Evolutionary conservation across 208 protist species (phyloP), one percentile per base, ranked within the genome.

Genomic region (Hexamita inflata): DNA sequence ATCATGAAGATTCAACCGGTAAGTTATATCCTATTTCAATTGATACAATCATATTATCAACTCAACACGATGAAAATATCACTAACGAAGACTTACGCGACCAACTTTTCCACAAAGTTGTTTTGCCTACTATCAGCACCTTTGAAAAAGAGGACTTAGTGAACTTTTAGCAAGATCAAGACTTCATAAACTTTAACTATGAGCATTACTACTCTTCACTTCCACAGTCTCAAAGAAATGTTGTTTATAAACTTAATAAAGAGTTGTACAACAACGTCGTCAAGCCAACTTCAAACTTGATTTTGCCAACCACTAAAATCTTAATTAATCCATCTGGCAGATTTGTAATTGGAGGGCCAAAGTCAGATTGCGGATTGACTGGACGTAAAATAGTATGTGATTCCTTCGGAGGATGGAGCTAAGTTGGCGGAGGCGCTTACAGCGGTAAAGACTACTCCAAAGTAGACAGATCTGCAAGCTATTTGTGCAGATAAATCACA

Each of bases 321-420:
- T 92, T 96, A 85, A 80, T 99, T 58, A 98, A 99, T 85, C 95
- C 95, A 26, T 96, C 93, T 73, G 95, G 94, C 74, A 76, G 91
- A 30, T 99, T 99, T 83, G 90, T 97, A 73, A 96, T 98, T 85
- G 96, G 96, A 78, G 96, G 96, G 57, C 95, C 96, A 75, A 88
- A 94, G 77, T 94, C 93, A 81, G 96, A 99, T 80, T 93, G 94
- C 77, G 96, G 96, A 81, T 82, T 99, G 9, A 99, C 96, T 73
- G 96, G 96, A 75, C 88, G 96, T 80, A 99, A 99, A 88, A 99
- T 99, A 80, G 98, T 99, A 82, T 93, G 98, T 66, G 96, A 99
- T 80, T 95, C 92, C 2, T 99, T 98, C 83, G 96, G 96, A 80
- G 95, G 96, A 76, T 99, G 95, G 94, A 95, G 96, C 62, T 95